Percentiles rank a stretch among this genome's conserved stretches.
These are phyloP conservation scores for Ceratocystiopsis brevicomis DNA, from an alignment of 2,329 filamentous ascomycete genomes.

Conservation along the genomic window DNA sequence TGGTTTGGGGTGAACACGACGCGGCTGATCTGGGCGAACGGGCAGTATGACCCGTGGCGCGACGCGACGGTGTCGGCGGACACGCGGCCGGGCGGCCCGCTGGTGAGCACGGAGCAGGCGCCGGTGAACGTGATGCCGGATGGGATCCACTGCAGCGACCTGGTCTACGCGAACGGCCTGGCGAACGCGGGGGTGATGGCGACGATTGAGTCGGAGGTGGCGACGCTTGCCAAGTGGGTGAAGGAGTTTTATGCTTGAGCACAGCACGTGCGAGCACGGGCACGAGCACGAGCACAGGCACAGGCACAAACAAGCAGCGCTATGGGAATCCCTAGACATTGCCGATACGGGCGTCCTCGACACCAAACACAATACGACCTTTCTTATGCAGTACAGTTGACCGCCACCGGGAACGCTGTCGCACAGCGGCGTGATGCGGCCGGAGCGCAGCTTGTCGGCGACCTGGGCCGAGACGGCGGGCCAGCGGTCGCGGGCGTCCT, in stretches of 20 bases:
- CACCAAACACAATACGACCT: not conserved
- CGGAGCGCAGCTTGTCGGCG: constrained; percentile 16
- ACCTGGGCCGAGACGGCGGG: constrained; percentile 20
- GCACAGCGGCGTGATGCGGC: constrained; percentile 21
- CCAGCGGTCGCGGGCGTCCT: constrained; percentile 25
- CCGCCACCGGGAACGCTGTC: not conserved
- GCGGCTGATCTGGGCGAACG: constrained; percentile 22
- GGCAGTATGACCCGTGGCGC: constrained; percentile 22
- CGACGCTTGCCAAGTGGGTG: constrained; percentile 36
- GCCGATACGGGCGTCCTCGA: too few relatives aligned
- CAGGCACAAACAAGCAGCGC: constrained; percentile 11
- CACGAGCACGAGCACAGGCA: too few relatives aligned
- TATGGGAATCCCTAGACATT: too few relatives aligned
- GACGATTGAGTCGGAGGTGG: constrained; percentile 26
- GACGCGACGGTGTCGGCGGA: constrained; percentile 20
- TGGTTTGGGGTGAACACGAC: constrained; percentile 22
- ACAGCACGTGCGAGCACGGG: too few relatives aligned
- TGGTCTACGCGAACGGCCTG: constrained; percentile 25
- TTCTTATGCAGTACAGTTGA: not conserved
- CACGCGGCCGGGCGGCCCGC: constrained; percentile 20
- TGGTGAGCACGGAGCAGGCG: constrained; percentile 15
- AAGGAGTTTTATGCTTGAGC: constrained; percentile 21
- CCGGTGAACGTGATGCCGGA: constrained; percentile 18
- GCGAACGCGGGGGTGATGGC: constrained; percentile 30
- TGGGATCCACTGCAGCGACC: constrained; percentile 23